A percentile compares a stretch with the other conserved stretches of the same genome.
Evolutionary conservation across 2,329 filamentous ascomycete species (phyloP).

Genomic region (Chaetothyriales sp.): DNA sequence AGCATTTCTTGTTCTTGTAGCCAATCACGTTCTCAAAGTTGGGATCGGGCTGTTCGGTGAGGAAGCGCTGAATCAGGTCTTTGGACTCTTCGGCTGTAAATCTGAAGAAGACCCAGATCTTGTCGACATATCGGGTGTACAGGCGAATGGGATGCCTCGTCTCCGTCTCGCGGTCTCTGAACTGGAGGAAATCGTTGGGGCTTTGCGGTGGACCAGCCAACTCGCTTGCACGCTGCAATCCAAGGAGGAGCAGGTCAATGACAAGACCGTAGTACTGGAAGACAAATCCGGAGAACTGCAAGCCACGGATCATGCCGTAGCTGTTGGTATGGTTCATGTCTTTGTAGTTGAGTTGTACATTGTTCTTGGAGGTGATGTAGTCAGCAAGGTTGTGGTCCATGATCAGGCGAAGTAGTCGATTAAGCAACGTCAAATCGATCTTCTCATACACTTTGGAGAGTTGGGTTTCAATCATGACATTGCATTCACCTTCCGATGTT

Average conservation of each 20-base stretch:
- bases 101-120: conserved; percentile 94
- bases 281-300: conserved; percentile 96
- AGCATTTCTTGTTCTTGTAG: conserved; percentile 99
- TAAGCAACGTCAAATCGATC: conserved; percentile 90
- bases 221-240: conserved; percentile 90
- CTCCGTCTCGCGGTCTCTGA: conserved; percentile 84
- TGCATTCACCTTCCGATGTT: conserved; percentile 84
- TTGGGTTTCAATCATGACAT: conserved; percentile 96
- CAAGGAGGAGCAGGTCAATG: conserved; percentile 80
- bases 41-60: conserved; percentile 94
- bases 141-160: conserved; percentile 86
- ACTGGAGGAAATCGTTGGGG: conserved; percentile 96
- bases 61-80: conserved; percentile 90
- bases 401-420: conserved; percentile 80
- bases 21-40: conserved; percentile 99
- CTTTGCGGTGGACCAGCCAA: conserved; percentile 87
- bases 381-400: conserved; percentile 99
- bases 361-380: conserved; percentile 99
- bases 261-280: conserved; percentile 98
- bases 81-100: conserved; percentile 89
- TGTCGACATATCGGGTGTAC: conserved; percentile 97
- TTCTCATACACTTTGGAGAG: conserved; percentile 99
- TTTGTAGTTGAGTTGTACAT: conserved; percentile 97
- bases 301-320: conserved; percentile 93
- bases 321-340: conserved; percentile 99